These are phyloP conservation scores for Parathielavia hyrcaniae DNA, from an alignment of 495 filamentous ascomycete species.

Conservation along the genomic window DNA sequence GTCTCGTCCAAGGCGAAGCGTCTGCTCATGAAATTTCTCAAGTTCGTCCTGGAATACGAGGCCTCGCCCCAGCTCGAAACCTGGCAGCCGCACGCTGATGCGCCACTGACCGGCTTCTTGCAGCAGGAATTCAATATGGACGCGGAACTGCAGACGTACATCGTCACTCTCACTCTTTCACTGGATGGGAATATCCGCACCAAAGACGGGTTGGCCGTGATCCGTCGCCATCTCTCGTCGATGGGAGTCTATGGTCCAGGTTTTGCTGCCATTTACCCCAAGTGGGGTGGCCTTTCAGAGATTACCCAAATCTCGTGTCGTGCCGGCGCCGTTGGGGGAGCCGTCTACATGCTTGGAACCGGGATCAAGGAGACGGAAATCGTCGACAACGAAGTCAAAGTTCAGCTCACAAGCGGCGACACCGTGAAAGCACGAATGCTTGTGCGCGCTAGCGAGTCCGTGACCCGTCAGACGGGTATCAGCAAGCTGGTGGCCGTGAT, in stretches of 20 bases:
- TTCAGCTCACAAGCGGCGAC: slow-evolving; percentile 57
- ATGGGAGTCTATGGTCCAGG: slow-evolving; percentile 82
- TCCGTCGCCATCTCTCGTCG: slow-evolving; percentile 76
- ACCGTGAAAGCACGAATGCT: slow-evolving; percentile 52
- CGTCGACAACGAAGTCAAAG: slow-evolving; percentile 27
- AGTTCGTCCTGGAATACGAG: slow-evolving; percentile 62
- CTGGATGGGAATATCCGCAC: slow-evolving; percentile 52
- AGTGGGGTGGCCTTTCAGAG: slow-evolving; percentile 91
- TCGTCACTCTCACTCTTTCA: slow-evolving; percentile 75
- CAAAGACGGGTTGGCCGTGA: slow-evolving; percentile 57
- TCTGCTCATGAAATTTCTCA: slow-evolving; percentile 79
- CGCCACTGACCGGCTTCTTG: slow-evolving; percentile 59
- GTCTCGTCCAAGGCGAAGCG: slow-evolving; percentile 74
- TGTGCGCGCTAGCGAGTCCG: slow-evolving; percentile 40
- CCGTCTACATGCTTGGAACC: slow-evolving; percentile 76
- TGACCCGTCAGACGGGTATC: slow-evolving; percentile 23
- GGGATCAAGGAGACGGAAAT: slow-evolving; percentile 45
- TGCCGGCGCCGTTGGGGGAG: slow-evolving; percentile 86
- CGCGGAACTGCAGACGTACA: slow-evolving; percentile 56
- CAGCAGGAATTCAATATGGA: slow-evolving; percentile 67
- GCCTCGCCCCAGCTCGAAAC: slow-evolving; percentile 44
- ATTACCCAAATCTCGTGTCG: slow-evolving; percentile 89
- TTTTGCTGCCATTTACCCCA: slow-evolving; percentile 77
- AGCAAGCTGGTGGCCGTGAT: slow-evolving; percentile 56
- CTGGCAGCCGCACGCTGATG: slow-evolving; percentile 33